A percentile compares a stretch with the other conserved stretches of the same genome.
phyloP scores from a whole-genome alignment of 257 asterid species.

The Nicotiana tomentosiformis region DNA sequence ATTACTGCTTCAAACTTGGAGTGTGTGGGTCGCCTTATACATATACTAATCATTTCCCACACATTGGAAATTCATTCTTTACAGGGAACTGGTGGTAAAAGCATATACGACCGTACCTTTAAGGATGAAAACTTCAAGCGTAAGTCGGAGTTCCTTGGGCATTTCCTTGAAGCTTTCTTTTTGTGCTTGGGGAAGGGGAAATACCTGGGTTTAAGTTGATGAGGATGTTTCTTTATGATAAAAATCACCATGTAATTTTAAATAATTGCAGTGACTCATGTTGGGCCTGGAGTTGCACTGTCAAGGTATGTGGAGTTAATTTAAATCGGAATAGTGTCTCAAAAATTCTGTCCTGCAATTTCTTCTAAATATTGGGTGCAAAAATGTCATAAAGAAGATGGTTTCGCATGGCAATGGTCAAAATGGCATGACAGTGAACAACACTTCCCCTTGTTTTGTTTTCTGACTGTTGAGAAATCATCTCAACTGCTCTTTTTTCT shows the following conservation, averaged over 20 bases:
- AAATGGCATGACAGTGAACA: not conserved
- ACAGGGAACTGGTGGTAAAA: conserved; percentile 97
- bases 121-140: conserved; percentile 90
- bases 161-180: too few relatives aligned
- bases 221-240: not conserved
- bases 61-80: not conserved
- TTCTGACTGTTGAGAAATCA: not conserved
- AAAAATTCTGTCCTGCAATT: too few relatives aligned
- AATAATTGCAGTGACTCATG: conserved; percentile 60
- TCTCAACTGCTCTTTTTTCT: not conserved
- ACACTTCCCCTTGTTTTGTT: not conserved
- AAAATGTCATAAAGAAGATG: not conserved
- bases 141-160: conserved; percentile 9
- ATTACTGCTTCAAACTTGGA: not conserved
- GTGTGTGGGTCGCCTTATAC: not conserved
- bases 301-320: conserved; percentile 49
- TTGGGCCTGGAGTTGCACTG: conserved; percentile 94
- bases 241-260: not conserved
- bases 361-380: not conserved
- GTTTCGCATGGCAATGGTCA: not conserved
- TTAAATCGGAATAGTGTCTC: not conserved
- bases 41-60: not conserved
- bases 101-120: conserved; percentile 90
- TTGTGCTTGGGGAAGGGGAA: too few relatives aligned
- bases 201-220: not conserved